Percentiles rank a stretch among this genome's conserved stretches.
phyloP scores from a whole-genome alignment of 257 asterid species.

The Nicotiana otophora region DNA sequence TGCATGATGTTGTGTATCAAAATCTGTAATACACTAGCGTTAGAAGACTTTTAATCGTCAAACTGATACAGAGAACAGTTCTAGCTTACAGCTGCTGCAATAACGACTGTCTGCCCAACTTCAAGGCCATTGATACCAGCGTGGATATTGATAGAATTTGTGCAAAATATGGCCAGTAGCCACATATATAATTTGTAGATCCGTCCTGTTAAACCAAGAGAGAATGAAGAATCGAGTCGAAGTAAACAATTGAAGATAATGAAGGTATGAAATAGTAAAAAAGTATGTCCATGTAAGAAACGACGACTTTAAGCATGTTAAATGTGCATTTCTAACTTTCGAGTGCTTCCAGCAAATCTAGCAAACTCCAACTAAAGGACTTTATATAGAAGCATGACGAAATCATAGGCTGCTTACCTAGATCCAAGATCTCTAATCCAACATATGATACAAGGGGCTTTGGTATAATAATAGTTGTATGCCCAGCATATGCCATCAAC shows the following conservation, averaged over 20 bases:
- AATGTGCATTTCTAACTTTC: neutral
- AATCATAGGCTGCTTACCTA: conserved; percentile 39
- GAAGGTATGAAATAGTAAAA: neutral
- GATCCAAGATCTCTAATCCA: conserved; percentile 58
- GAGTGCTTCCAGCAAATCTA: neutral
- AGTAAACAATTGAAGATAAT: neutral
- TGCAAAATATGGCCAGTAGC: conserved; percentile 90
- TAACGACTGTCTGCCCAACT: conserved; percentile 92
- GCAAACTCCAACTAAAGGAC: neutral
- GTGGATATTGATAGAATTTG: conserved; percentile 87
- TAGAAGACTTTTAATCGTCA: neutral
- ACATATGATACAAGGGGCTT: conserved; percentile 72
- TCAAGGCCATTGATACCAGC: conserved; percentile 97
- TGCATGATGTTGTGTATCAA: conserved; percentile 80
- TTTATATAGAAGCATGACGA: neutral
- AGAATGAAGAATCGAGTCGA: neutral
- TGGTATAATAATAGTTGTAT: conserved; percentile 78
- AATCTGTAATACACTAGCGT: conserved; percentile 39
- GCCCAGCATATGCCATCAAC: conserved; percentile 96
- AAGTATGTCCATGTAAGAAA: neutral
- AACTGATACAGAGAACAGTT: neutral
- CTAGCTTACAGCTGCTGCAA: conserved; percentile 78
- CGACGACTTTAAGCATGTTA: neutral
- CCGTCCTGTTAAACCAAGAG: conserved; percentile 51
- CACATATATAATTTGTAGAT: conserved; percentile 92